phyloP scores from a whole-genome alignment of 371 early-diverging fungal genomes.

The Mucor velutinosus region DNA sequence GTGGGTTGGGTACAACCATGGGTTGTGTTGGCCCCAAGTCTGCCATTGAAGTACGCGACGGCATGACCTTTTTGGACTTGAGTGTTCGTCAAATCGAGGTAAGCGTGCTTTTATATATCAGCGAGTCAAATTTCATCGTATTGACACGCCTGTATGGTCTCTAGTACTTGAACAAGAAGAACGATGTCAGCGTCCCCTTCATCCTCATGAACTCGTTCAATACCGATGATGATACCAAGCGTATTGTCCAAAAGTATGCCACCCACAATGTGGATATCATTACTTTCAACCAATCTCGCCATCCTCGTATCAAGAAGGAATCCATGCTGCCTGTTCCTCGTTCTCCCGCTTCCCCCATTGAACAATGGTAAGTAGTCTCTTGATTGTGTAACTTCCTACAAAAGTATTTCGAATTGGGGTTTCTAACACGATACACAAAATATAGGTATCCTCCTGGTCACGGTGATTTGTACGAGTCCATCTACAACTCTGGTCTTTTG shows the following conservation, averaged over 20 bases:
- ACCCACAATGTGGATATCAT: constrained; percentile 88
- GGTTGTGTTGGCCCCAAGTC: constrained; percentile 99
- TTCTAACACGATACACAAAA: background rate
- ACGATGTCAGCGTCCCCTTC: constrained; percentile 93
- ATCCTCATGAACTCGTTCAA: constrained; percentile 99
- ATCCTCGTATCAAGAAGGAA: constrained; percentile 96
- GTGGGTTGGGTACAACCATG: constrained; percentile 99
- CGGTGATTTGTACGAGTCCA: constrained; percentile 98
- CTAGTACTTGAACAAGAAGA: constrained; percentile 88
- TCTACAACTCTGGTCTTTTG: constrained; percentile 93
- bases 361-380: constrained; percentile 47
- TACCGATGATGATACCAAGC: constrained; percentile 96
- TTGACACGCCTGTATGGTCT: background rate
- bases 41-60: constrained; percentile 98
- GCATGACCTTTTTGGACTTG: constrained; percentile 98
- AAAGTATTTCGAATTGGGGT: constrained; percentile 2
- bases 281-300: constrained; percentile 98
- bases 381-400: background rate
- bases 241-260: constrained; percentile 96
- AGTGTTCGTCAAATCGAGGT: constrained; percentile 98
- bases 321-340: constrained; percentile 88
- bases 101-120: constrained; percentile 11
- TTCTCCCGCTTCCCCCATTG: constrained; percentile 56
- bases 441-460: constrained; percentile 99
- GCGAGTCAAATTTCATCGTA: background rate